phyloP scores from a whole-genome alignment of 2,329 filamentous ascomycete species.

The Microsporum ferrugineum region DNA sequence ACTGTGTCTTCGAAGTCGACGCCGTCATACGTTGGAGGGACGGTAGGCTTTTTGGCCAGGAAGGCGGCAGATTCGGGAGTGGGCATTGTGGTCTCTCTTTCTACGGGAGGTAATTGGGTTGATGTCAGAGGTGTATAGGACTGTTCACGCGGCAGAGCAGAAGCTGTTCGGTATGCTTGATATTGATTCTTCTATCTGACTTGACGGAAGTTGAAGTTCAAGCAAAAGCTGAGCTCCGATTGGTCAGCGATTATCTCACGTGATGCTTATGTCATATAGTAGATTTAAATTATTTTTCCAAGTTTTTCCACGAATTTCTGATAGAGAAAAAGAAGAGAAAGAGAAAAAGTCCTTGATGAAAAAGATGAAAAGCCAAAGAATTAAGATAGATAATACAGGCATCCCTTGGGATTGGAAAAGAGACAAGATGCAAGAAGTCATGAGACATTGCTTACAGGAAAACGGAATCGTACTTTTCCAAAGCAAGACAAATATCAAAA shows the following conservation, averaged over 20 bases:
- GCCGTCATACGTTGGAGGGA: constrained; percentile 54
- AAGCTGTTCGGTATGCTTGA: not conserved
- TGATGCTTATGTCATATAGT: not conserved
- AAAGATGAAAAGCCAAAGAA: not conserved
- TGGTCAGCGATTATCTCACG: not conserved
- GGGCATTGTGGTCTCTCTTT: constrained; percentile 39
- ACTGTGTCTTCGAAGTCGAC: constrained; percentile 56
- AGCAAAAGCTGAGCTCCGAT: not conserved
- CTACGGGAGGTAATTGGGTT: not conserved
- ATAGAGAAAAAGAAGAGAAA: not conserved
- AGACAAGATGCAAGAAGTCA: not conserved
- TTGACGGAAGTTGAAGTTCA: not conserved
- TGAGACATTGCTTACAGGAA: not conserved
- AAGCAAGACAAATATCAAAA: not conserved
- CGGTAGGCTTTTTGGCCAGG: constrained; percentile 54
- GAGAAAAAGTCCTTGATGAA: not conserved
- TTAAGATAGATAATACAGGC: not conserved
- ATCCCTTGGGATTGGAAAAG: not conserved
- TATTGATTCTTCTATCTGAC: not conserved
- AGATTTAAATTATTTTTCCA: not conserved
- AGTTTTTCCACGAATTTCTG: not conserved
- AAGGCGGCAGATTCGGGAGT: constrained; percentile 54
- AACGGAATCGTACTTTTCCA: constrained; percentile 1
- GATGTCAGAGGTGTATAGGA: not conserved
- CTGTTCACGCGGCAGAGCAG: not conserved